A percentile compares a stretch with the other conserved stretches of the same genome.
Evolutionary conservation across 2,329 filamentous ascomycete genomes (phyloP).

Genomic region (Fusarium transvaalense): DNA sequence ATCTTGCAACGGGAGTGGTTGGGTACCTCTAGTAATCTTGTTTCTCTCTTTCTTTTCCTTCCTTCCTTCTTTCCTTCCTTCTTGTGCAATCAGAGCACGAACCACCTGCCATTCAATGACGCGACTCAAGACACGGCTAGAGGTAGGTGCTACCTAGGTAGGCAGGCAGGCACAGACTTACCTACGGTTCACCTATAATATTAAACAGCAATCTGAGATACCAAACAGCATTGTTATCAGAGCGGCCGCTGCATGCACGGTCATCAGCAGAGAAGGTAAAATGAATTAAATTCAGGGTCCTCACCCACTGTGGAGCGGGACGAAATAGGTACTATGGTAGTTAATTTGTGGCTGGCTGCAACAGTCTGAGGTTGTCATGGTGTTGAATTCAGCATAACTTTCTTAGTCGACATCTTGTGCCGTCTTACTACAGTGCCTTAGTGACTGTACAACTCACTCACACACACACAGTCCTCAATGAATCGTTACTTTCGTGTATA

Average conservation of each 20-base stretch:
- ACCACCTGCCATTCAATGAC: slow-evolving; percentile 24
- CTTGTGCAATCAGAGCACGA: slow-evolving; percentile 4
- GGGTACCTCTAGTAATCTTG: neutral
- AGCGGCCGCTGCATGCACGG: slow-evolving; percentile 32
- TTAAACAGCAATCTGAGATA: slow-evolving; percentile 10
- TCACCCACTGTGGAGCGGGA: slow-evolving; percentile 9
- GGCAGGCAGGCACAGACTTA: no score
- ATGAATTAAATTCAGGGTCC: slow-evolving; percentile 30
- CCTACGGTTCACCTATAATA: no score
- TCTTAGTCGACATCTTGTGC: neutral
- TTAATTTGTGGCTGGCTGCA: slow-evolving; percentile 28
- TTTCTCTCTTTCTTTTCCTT: neutral
- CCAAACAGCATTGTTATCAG: slow-evolving; percentile 14
- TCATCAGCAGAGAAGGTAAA: neutral
- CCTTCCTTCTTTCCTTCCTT: neutral
- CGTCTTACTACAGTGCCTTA: slow-evolving; percentile 35
- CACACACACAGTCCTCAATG: neutral
- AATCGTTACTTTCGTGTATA: slow-evolving; percentile 10
- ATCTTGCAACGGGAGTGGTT: slow-evolving; percentile 28
- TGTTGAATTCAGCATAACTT: neutral
- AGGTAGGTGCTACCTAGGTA: no score
- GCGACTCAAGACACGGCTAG: slow-evolving; percentile 24
- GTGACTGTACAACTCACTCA: slow-evolving; percentile 7
- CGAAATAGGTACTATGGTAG: no score
- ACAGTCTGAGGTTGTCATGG: slow-evolving; percentile 5